Evolutionary conservation across 2,329 filamentous ascomycete species (phyloP), one percentile per base, ranked within the genome.

Genomic region (Calonectria fujianensis): DNA sequence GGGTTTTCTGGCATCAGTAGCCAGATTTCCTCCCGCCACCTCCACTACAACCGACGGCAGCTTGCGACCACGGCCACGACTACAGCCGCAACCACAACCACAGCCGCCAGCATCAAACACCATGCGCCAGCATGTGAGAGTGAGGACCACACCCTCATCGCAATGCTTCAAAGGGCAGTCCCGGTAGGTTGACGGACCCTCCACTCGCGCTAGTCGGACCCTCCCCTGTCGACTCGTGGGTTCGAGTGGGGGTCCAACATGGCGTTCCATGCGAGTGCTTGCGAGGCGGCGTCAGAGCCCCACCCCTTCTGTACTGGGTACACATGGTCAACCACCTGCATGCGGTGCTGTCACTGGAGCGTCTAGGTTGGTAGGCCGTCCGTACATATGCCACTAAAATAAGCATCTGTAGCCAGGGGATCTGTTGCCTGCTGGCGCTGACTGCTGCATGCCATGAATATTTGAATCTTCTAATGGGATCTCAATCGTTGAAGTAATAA

Each of bases 261-360:
- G 77, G 76, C 68, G 74, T 77, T 78, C 75, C 74, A 81, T 81
- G 80, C 80, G 70, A 80, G 80, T 81, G 80, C 78, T 79, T 74
- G 69, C 52, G 65, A 72, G 64, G 71, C 69, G 74, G 72, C 71
- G 73, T 73, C 73, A 50, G 66, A 32, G 48, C 72, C 76, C 77
- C 78, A 74, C 71, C 52, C 52, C 59, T 24, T 70, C 75, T 59
- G 74, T 75, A 76, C 72, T 66, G 70, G 67, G 72, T 70, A 77
- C 74, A 67, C 70, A 45, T 74, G 27, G 50, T 75, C 52, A 67
- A 75, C 69, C 63, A 64, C 52, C 52, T 13, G 37, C 54, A 37
- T 61, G 54, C 57, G 29, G 63, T 32, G 27, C 65, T 68, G 75
- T 77, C 64, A 74, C 75, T 80, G 75, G 50, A 80, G 61, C 75